Conservation (phyloP, 75 land plant species). For the Pseudotsuga menziesii region DNA sequence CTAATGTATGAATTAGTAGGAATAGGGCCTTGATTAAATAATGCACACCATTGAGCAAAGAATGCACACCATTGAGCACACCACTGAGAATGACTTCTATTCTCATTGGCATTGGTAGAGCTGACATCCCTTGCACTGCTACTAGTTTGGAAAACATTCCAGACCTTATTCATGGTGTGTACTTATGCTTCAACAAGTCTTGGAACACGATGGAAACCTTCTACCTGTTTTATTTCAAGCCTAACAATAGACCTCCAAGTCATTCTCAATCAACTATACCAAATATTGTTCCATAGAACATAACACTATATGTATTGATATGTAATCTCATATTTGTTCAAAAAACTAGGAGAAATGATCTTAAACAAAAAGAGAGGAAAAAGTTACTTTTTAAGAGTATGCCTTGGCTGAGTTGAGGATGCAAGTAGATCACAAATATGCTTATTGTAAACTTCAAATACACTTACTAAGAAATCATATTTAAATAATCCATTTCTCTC, state of each 20-base stretch:
- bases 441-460: conserved; percentile 89
- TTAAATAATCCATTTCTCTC: no score
- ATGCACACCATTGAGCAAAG: conserved; percentile 87
- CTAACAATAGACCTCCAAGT: conserved; percentile 15
- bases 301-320: neutral
- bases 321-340: neutral
- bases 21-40: neutral
- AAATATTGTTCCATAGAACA: conserved; percentile 6
- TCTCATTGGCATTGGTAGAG: no score
- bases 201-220: conserved; percentile 8
- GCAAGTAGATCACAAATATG: no score
- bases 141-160: no score
- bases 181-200: no score
- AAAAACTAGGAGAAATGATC: neutral
- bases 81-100: no score
- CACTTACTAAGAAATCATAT: conserved; percentile 93
- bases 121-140: no score
- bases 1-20: neutral
- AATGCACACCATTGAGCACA: no score
- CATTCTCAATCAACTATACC: no score
- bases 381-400: conserved; percentile 21
- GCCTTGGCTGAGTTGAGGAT: no score
- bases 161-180: no score
- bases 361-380: neutral
- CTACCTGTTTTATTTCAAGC: no score